Base-by-base conservation (phyloP, 2,329 filamentous ascomycete genomes). In the Verticillium albo-atrum region DNA sequence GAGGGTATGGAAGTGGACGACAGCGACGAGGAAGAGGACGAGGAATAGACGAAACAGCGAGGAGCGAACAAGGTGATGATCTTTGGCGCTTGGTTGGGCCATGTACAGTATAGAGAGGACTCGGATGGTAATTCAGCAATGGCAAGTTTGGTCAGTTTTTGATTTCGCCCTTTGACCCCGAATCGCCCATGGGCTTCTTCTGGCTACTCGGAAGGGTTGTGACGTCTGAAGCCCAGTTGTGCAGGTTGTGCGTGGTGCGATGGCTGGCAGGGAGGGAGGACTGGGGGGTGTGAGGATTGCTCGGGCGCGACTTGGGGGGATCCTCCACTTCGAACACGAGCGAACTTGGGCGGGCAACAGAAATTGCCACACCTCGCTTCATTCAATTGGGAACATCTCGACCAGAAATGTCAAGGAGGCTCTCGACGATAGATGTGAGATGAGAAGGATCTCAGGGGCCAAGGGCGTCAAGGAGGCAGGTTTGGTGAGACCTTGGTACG, bases 1-100 rank as follows among this genome's bases (percentile, higher is more conserved):
- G 95, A 99, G 75, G 92, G 92, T 5, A 96, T 95, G 91, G 95
- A 98, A 60, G 91, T 97, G 70, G 93, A 97, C 73, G 89, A 91
- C 54, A 91, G 93, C 1, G 91, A 95, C 52, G 91, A 93, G 25
- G 89, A 91, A 12, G 89, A 89, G 26, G 88, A 89, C 35, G 84
- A 88, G 20, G 77, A 78, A 35, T 64, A 64, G 59, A 60, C 28
- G 58, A 27, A 26, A 34, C 50, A 27, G 56, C 17, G 23, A 35
- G n/a, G 20, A n/a, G 20, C 14, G 23, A 15, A 30, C 15, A 28
- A 20, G 15, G n/a, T n/a, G 20, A 53, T 20, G 51, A 50, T 23
- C 25, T 25, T 50, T 25, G 42, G 42, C 42, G 42, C 42, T 50
- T 50, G 42, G 42, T 12, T 50, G 10, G 42, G 42, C 42, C 42